These are phyloP conservation scores for Alnus rubra DNA, from an alignment of 306 rosid species.

Conservation along the genomic window DNA sequence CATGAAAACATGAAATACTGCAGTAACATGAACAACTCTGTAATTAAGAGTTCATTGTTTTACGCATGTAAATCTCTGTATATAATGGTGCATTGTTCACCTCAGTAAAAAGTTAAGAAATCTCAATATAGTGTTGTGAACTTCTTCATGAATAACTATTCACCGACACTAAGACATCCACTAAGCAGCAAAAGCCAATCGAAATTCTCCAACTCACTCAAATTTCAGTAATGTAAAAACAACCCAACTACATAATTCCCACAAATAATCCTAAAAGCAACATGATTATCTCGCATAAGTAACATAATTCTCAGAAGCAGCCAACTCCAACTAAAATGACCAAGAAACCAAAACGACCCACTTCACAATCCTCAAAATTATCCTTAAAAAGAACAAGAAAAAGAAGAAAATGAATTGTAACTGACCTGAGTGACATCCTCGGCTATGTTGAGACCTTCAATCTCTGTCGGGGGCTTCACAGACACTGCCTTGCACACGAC, in stretches of 20 bases:
- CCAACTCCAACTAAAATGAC: neutral
- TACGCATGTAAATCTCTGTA: no score
- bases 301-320: neutral
- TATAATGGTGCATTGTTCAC: no score
- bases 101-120: no score
- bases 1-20: no score
- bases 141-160: neutral
- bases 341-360: neutral
- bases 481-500: slow-evolving; percentile 73
- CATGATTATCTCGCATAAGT: slow-evolving; percentile 8
- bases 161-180: neutral
- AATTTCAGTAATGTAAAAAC: neutral
- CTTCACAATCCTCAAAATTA: neutral
- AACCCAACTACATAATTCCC: neutral
- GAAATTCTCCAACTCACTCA: neutral
- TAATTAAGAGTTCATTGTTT: no score
- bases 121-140: no score
- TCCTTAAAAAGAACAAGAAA: neutral
- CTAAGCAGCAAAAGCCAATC: neutral
- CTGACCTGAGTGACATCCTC: slow-evolving; percentile 76
- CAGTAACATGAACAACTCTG: no score
- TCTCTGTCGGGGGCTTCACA: slow-evolving; percentile 48
- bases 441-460: slow-evolving; percentile 91
- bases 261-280: neutral
- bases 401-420: neutral